Evolutionary conservation across 148 eudicot species (phyloP).

Genomic region (Arctostaphylos glauca): DNA sequence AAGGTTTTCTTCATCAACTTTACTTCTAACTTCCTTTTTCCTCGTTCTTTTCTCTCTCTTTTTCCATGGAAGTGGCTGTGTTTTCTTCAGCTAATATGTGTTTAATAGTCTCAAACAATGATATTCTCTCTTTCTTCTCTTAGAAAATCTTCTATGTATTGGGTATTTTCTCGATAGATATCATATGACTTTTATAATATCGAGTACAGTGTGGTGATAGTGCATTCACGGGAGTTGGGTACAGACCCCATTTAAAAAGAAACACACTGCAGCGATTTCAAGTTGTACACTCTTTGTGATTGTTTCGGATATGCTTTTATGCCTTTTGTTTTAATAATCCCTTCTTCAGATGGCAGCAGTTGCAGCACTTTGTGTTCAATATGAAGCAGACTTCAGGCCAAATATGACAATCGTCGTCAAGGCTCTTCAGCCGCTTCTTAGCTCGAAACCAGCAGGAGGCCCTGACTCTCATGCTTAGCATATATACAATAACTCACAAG

Average conservation of each 20-base stretch:
- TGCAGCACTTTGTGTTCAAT: constrained; percentile 93
- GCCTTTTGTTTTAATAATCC: neutral
- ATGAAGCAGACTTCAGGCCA: constrained; percentile 94
- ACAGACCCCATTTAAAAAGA: neutral
- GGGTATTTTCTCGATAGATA: neutral
- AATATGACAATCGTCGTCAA: constrained; percentile 97
- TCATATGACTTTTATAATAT: neutral
- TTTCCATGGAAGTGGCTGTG: neutral
- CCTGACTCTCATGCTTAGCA: constrained; percentile 44
- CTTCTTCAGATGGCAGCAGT: constrained; percentile 84
- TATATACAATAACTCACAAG: neutral
- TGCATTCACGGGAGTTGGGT: neutral
- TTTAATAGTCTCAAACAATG: neutral
- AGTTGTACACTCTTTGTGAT: neutral
- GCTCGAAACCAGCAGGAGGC: constrained; percentile 57
- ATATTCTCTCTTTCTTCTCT: neutral
- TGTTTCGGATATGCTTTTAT: neutral
- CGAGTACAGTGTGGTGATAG: neutral
- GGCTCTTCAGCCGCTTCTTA: constrained; percentile 85
- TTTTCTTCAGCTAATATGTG: neutral
- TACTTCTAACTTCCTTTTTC: neutral
- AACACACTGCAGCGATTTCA: neutral
- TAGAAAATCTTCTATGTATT: neutral
- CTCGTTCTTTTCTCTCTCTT: no score
- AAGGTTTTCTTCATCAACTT: constrained; percentile 43